phyloP scores from a whole-genome alignment of 2,329 filamentous ascomycete genomes.

The Fusarium tuaranense region DNA sequence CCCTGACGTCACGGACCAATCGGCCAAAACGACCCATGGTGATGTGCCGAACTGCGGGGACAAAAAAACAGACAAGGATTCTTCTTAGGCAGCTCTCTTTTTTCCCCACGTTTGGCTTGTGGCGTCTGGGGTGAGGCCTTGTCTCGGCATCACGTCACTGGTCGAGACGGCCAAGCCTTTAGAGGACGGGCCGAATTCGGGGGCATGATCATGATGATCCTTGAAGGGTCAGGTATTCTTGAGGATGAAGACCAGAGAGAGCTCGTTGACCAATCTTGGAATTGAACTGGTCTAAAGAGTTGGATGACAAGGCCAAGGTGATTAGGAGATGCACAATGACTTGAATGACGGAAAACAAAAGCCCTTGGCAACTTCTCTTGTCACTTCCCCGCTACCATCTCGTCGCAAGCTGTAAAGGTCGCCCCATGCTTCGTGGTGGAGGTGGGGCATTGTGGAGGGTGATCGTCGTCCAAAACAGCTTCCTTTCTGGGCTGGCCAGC shows the following conservation, averaged over 20 bases:
- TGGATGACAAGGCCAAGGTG: not conserved
- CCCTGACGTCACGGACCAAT: slow-evolving; percentile 42
- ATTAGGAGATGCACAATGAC: not conserved
- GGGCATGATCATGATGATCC: slow-evolving; percentile 7
- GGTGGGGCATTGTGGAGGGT: slow-evolving; percentile 3
- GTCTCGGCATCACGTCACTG: slow-evolving; percentile 31
- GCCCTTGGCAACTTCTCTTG: not conserved
- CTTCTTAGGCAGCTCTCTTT: not conserved
- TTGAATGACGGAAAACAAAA: not conserved
- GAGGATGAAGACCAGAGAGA: not conserved
- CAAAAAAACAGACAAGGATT: slow-evolving; percentile 19
- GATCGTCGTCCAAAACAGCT: slow-evolving; percentile 27
- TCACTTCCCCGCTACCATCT: not conserved
- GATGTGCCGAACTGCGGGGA: slow-evolving; percentile 38
- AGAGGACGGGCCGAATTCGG: slow-evolving; percentile 11
- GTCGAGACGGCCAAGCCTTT: not conserved
- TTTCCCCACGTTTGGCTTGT: slow-evolving; percentile 35
- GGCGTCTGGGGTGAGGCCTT: slow-evolving; percentile 32
- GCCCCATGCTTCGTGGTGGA: slow-evolving; percentile 1
- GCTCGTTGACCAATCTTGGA: not conserved
- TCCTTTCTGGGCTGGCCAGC: slow-evolving; percentile 29
- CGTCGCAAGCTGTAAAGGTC: not conserved
- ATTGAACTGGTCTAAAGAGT: not conserved
- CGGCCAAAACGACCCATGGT: slow-evolving; percentile 27
- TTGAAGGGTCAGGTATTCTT: not conserved